A percentile compares a stretch with the other conserved stretches of the same genome.
phyloP scores from a whole-genome alignment of 2,329 filamentous ascomycete genomes.

The Aspergillus ibericus region DNA sequence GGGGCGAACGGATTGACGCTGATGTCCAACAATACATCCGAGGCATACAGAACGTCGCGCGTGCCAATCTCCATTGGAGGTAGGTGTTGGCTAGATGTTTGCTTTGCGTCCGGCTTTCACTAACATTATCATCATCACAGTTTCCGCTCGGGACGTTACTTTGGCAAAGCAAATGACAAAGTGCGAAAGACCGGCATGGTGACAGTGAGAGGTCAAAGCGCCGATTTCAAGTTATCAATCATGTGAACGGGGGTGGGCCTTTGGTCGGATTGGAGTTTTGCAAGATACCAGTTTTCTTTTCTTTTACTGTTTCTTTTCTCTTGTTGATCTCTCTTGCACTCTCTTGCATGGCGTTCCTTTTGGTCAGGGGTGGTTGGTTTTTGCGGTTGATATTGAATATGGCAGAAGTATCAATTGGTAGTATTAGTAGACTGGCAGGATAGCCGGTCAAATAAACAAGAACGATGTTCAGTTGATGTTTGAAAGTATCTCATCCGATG shows the following conservation, averaged over 20 bases:
- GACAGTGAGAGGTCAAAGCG: conserved; percentile 8
- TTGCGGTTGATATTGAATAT: not conserved
- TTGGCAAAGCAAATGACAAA: conserved; percentile 18
- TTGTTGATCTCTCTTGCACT: not conserved
- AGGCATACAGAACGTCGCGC: conserved; percentile 22
- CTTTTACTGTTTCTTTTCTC: not conserved
- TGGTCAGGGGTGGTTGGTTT: not conserved
- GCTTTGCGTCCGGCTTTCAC: not conserved
- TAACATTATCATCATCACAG: conserved; percentile 1
- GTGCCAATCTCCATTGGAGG: conserved; percentile 29
- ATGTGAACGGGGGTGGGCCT: not conserved
- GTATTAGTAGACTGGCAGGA: conserved; percentile 20
- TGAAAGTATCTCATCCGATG: no score
- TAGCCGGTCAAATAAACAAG: no score
- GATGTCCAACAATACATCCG: conserved; percentile 26
- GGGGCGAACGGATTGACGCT: conserved; percentile 24
- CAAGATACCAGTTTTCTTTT: not conserved
- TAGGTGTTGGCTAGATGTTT: conserved; percentile 1
- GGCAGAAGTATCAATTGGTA: conserved; percentile 15
- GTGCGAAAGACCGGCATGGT: conserved; percentile 14
- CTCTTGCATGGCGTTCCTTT: not conserved
- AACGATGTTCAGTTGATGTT: no score
- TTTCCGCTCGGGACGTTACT: conserved; percentile 23
- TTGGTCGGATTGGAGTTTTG: not conserved
- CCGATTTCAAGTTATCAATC: conserved; percentile 9